These are phyloP conservation scores for Furcasterigmium furcatum DNA, from an alignment of 2,329 filamentous ascomycete species.

Conservation along the genomic window DNA sequence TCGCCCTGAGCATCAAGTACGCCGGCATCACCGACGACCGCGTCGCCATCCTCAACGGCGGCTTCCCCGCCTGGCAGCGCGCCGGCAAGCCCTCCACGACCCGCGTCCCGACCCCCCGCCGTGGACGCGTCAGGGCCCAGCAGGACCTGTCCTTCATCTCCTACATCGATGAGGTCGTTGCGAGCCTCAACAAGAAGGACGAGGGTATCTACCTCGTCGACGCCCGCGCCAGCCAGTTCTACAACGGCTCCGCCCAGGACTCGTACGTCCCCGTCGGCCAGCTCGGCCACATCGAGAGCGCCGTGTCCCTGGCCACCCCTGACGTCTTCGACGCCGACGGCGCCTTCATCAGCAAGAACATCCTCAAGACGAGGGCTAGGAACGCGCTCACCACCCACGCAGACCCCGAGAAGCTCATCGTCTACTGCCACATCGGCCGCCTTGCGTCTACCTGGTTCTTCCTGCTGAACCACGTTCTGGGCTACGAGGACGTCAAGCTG, in stretches of 20 bases:
- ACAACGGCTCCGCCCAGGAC: conserved; percentile 1
- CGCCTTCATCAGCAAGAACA: background rate
- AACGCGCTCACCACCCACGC: background rate
- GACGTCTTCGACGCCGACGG: conserved; percentile 3
- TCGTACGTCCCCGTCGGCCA: background rate
- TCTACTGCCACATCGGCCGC: conserved; percentile 4
- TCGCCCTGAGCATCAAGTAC: conserved; percentile 7
- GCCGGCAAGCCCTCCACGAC: conserved; percentile 1
- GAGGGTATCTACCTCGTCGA: conserved; percentile 2
- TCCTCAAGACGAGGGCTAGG: background rate
- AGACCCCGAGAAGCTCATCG: background rate
- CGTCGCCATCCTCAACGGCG: conserved; percentile 4
- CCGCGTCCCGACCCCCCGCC: background rate
- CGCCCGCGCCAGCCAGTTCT: conserved; percentile 1
- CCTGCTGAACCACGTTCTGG: conserved; percentile 3
- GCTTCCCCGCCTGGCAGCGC: conserved; percentile 3
- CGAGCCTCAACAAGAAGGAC: conserved; percentile 1
- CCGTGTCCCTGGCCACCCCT: background rate
- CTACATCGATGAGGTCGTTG: conserved; percentile 4
- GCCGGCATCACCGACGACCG: conserved; percentile 3
- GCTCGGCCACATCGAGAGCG: conserved; percentile 4
- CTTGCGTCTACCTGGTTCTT: conserved; percentile 3
- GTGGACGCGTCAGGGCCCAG: background rate
- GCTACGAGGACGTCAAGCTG: conserved; percentile 3
- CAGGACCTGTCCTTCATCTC: conserved; percentile 5